Percentiles rank a stretch among this genome's conserved stretches.
These are phyloP conservation scores for Phytophthora niederhauseri DNA, from an alignment of 352 stramenopile genomes.

Conservation along the genomic window DNA sequence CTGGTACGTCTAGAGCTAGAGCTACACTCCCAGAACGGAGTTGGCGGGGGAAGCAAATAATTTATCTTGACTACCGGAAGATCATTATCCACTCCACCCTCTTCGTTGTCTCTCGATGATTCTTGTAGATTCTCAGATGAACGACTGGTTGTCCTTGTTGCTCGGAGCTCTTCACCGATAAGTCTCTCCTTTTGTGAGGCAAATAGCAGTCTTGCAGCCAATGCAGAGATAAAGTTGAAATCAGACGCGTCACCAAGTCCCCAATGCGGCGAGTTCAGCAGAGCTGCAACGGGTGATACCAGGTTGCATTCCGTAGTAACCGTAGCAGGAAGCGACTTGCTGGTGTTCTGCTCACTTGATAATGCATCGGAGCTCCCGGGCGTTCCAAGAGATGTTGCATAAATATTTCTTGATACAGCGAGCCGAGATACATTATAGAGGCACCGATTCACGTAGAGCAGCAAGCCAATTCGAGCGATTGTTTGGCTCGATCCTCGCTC, in stretches of 20 bases:
- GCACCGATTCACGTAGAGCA: slow-evolving; percentile 56
- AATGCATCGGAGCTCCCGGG: neutral
- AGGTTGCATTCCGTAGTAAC: slow-evolving; percentile 14
- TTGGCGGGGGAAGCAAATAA: slow-evolving; percentile 3
- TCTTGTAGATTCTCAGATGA: slow-evolving; percentile 14
- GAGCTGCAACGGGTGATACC: slow-evolving; percentile 29
- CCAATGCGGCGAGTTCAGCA: slow-evolving; percentile 39
- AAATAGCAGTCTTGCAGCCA: slow-evolving; percentile 38
- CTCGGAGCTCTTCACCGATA: slow-evolving; percentile 34
- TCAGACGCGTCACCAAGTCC: slow-evolving; percentile 23
- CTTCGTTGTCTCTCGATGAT: slow-evolving; percentile 14
- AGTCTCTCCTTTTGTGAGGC: slow-evolving; percentile 48
- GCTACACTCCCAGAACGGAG: slow-evolving; percentile 35
- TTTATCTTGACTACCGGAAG: slow-evolving; percentile 25
- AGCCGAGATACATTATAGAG: slow-evolving; percentile 47
- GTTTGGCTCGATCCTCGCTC: slow-evolving; percentile 12
- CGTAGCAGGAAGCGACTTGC: neutral
- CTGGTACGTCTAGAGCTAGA: neutral
- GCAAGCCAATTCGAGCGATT: slow-evolving; percentile 40
- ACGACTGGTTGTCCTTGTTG: slow-evolving; percentile 28
- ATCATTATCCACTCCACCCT: slow-evolving; percentile 13
- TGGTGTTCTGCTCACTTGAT: slow-evolving; percentile 1
- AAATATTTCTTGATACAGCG: slow-evolving; percentile 34
- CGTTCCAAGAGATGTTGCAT: slow-evolving; percentile 20
- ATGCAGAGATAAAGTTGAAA: slow-evolving; percentile 17